Evolutionary conservation across 805 yeast genomes (phyloP).

Genomic region (Candida adriatica): DNA sequence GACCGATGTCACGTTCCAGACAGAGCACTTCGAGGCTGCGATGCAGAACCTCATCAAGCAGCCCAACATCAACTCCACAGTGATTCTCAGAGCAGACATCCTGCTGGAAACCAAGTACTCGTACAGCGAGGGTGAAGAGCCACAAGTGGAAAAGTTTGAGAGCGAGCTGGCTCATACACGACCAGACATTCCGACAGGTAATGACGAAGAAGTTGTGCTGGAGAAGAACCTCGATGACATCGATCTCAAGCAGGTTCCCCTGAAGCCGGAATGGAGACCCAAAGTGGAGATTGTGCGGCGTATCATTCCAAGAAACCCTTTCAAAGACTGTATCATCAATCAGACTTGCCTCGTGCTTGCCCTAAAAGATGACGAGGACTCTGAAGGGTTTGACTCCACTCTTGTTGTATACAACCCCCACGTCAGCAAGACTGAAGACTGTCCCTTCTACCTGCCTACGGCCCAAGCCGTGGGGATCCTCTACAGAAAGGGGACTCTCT

Average conservation of each 20-base stretch:
- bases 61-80: slow-evolving; percentile 90
- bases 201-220: slow-evolving; percentile 18
- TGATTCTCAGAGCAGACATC: slow-evolving; percentile 83
- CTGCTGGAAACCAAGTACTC: slow-evolving; percentile 43
- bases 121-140: slow-evolving; percentile 20
- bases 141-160: slow-evolving; percentile 17
- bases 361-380: slow-evolving; percentile 19
- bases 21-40: slow-evolving; percentile 61
- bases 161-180: slow-evolving; percentile 22
- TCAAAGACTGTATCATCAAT: slow-evolving; percentile 72
- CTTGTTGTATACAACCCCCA: slow-evolving; percentile 78
- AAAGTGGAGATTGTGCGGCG: slow-evolving; percentile 63
- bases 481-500: slow-evolving; percentile 36
- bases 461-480: slow-evolving; percentile 74
- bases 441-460: slow-evolving; percentile 87
- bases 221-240: slow-evolving; percentile 35
- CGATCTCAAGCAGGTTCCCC: slow-evolving; percentile 28
- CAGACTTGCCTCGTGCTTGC: slow-evolving; percentile 68
- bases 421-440: slow-evolving; percentile 45
- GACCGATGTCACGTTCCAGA: slow-evolving; percentile 39
- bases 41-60: slow-evolving; percentile 73
- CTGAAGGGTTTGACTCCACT: slow-evolving; percentile 30
- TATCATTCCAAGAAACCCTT: slow-evolving; percentile 87
- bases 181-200: slow-evolving; percentile 27
- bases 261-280: slow-evolving; percentile 26